Conservation (phyloP, 2,329 filamentous ascomycete species). For the Alternaria arborescens region DNA sequence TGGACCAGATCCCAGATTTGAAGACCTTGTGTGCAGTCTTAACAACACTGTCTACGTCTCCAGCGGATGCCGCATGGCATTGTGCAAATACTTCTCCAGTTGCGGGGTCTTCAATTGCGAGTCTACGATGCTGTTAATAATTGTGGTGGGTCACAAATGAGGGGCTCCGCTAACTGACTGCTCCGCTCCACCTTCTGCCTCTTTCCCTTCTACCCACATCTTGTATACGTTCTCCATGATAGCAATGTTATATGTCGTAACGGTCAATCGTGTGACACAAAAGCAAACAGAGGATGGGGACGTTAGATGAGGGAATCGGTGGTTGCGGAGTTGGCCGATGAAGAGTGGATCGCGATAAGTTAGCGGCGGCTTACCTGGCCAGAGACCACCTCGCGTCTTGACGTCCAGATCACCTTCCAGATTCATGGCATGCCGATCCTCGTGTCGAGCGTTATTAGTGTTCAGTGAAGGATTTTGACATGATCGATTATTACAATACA, state of each 20-base stretch:
- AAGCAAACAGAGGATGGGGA: neutral
- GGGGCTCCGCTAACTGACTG: constrained; percentile 53
- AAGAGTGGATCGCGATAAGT: constrained; percentile 32
- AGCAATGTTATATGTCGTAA: constrained; percentile 15
- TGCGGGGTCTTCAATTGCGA: constrained; percentile 63
- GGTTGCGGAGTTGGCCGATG: constrained; percentile 30
- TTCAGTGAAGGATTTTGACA: neutral
- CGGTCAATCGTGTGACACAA: neutral
- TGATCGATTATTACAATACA: neutral
- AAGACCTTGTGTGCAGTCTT: constrained; percentile 57
- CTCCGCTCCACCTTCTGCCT: constrained; percentile 55
- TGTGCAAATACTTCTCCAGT: constrained; percentile 62
- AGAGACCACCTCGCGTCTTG: neutral
- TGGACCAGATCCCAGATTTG: constrained; percentile 65
- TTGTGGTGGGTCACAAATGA: constrained; percentile 11
- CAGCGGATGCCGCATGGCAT: constrained; percentile 59
- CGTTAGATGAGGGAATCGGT: constrained; percentile 5
- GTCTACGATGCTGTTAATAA: constrained; percentile 48
- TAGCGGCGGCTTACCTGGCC: constrained; percentile 21
- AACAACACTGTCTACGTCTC: constrained; percentile 57
- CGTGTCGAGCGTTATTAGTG: neutral
- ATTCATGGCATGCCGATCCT: neutral
- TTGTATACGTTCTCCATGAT: constrained; percentile 22
- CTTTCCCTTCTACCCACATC: constrained; percentile 57
- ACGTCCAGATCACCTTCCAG: neutral